A percentile compares a stretch with the other conserved stretches of the same genome.
These are phyloP conservation scores for Geotrichum reessii DNA, from an alignment of 1,139 yeast species.

Conservation along the genomic window DNA sequence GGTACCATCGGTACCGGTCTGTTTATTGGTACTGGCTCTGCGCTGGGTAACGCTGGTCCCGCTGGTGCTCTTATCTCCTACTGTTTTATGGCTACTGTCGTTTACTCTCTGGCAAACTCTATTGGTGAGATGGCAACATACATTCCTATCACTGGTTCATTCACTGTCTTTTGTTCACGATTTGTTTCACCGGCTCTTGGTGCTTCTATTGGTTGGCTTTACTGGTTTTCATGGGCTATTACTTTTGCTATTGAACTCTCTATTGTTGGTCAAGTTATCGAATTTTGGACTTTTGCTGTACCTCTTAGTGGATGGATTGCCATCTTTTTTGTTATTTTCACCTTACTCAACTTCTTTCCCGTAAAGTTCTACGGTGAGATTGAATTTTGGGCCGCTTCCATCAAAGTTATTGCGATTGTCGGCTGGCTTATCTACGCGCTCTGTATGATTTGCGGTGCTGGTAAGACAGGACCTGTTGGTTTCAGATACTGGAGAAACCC, in stretches of 20 bases:
- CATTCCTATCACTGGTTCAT: constrained; percentile 57
- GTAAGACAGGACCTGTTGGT: constrained; percentile 42
- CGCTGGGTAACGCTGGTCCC: constrained; percentile 53
- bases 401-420: constrained; percentile 52
- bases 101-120: constrained; percentile 51
- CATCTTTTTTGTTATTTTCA: constrained; percentile 53
- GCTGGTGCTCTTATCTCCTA: constrained; percentile 47
- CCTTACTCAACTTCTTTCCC: constrained; percentile 49
- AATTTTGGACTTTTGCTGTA: constrained; percentile 56
- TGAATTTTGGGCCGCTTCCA: constrained; percentile 60
- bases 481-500: constrained; percentile 43
- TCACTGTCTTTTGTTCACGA: constrained; percentile 53
- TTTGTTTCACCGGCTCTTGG: constrained; percentile 60
- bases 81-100: constrained; percentile 46
- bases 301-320: constrained; percentile 54
- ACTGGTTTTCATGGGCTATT: constrained; percentile 61
- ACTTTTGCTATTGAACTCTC: constrained; percentile 58
- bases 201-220: constrained; percentile 55
- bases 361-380: constrained; percentile 59
- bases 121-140: constrained; percentile 62
- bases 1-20: constrained; percentile 53
- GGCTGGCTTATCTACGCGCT: constrained; percentile 56
- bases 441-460: constrained; percentile 59
- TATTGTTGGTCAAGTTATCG: constrained; percentile 53
- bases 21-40: constrained; percentile 50